Evolutionary conservation across 169 alveolate species (phyloP).

Genomic region (Cryptosporidium andersoni): DNA sequence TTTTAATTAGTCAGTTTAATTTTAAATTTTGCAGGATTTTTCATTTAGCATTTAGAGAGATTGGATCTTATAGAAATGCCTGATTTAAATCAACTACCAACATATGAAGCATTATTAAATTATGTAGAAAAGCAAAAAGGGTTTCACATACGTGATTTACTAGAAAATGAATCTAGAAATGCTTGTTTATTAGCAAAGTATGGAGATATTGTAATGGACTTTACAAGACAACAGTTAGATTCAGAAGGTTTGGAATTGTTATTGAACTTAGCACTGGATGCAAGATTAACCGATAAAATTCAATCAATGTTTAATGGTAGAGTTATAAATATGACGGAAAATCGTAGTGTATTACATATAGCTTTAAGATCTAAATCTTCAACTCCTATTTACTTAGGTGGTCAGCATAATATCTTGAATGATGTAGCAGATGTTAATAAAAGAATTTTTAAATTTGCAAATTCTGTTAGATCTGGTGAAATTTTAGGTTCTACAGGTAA

Average conservation of each 20-base stretch:
- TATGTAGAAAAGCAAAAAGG: conserved; percentile 35
- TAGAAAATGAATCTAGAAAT: conserved; percentile 76
- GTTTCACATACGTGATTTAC: conserved; percentile 78
- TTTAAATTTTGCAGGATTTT: not conserved
- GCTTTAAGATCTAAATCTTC: conserved; percentile 89
- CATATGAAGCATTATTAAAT: conserved; percentile 18
- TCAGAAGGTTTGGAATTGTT: conserved; percentile 74
- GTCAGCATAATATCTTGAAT: conserved; percentile 75
- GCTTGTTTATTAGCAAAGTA: conserved; percentile 67
- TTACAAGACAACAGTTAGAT: conserved; percentile 81
- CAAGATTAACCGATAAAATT: conserved; percentile 73
- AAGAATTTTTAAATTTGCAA: conserved; percentile 79
- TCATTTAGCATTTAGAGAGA: not conserved
- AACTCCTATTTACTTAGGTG: conserved; percentile 25
- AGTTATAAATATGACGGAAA: conserved; percentile 93
- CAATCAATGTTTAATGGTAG: conserved; percentile 85
- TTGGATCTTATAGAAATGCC: conserved; percentile 3
- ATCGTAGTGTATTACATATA: conserved; percentile 94
- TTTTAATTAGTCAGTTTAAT: not conserved
- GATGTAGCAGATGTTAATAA: conserved; percentile 79
- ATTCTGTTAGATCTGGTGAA: conserved; percentile 86
- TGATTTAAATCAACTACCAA: conserved; percentile 40
- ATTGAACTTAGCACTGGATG: conserved; percentile 75
- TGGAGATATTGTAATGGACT: conserved; percentile 80
- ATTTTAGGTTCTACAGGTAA: conserved; percentile 92